Conservation (phyloP, 306 rosid genomes). For the Chamaecrista fasciculata region DNA sequence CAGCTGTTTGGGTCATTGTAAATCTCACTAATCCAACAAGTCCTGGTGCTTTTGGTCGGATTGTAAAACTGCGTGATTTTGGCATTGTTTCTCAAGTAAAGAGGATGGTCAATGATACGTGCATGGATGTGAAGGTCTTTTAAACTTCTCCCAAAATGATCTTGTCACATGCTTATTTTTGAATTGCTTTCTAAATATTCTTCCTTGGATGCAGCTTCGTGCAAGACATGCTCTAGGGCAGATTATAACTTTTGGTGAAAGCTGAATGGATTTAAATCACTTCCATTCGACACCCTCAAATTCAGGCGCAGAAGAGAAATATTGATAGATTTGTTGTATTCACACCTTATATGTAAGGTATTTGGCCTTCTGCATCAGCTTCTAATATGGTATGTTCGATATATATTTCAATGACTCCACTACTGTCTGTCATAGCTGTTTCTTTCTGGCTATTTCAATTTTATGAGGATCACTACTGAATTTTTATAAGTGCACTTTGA, state of each 20-base stretch:
- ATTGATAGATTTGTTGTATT: conserved; percentile 30
- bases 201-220: conserved; percentile 59
- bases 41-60: conserved; percentile 50
- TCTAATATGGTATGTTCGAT: conserved; percentile 52
- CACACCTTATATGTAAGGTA: conserved; percentile 26
- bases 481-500: neutral
- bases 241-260: conserved; percentile 49
- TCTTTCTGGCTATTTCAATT: conserved; percentile 18
- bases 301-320: conserved; percentile 28
- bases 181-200: conserved; percentile 22
- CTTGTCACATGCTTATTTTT: neutral
- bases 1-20: conserved; percentile 64
- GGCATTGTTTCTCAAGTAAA: conserved; percentile 73
- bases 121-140: conserved; percentile 76
- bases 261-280: conserved; percentile 31
- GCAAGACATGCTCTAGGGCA: conserved; percentile 64
- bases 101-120: conserved; percentile 71
- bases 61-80: conserved; percentile 51
- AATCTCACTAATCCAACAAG: conserved; percentile 71
- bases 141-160: conserved; percentile 13
- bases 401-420: conserved; percentile 19
- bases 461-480: conserved; percentile 4
- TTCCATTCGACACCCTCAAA: conserved; percentile 14
- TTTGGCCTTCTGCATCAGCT: conserved; percentile 34
- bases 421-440: conserved; percentile 11